phyloP scores from a whole-genome alignment of 2,329 filamentous ascomycete species.

The Ascochyta viciae-villosae region DNA sequence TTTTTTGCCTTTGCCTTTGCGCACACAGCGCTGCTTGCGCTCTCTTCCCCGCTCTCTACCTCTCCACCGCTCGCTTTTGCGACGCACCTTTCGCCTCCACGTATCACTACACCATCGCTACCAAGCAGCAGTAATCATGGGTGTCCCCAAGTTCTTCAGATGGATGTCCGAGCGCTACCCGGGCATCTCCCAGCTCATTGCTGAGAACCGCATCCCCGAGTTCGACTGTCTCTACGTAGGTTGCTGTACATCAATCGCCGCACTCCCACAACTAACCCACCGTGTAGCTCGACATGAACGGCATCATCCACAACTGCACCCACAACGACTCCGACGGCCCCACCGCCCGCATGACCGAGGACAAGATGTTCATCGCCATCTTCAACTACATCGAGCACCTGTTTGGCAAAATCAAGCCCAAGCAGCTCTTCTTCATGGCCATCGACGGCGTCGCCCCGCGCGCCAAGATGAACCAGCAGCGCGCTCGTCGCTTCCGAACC shows the following conservation, averaged over 20 bases:
- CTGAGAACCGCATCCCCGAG: conserved; percentile 97
- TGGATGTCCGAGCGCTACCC: conserved; percentile 99
- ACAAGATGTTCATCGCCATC: conserved; percentile 99
- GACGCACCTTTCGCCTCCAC: conserved; percentile 11
- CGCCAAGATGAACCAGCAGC: conserved; percentile 99
- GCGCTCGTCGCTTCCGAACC: conserved; percentile 91
- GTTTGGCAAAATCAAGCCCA: conserved; percentile 98
- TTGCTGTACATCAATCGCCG: background rate
- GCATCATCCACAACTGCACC: conserved; percentile 98
- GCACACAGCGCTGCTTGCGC: conserved; percentile 34
- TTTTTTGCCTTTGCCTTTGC: conserved; percentile 23
- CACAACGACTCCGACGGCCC: conserved; percentile 95
- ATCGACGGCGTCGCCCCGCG: conserved; percentile 97
- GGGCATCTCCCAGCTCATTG: conserved; percentile 96
- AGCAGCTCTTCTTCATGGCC: conserved; percentile 99
- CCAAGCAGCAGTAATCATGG: conserved; percentile 55
- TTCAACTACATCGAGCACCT: conserved; percentile 99
- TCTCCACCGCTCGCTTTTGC: conserved; percentile 14
- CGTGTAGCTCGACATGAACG: conserved; percentile 88
- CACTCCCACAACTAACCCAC: conserved; percentile 19
- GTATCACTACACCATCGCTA: conserved; percentile 26
- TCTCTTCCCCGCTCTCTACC: conserved; percentile 22
- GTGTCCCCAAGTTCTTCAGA: conserved; percentile 93
- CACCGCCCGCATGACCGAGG: conserved; percentile 91
- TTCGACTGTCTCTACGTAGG: conserved; percentile 93